Conservation (phyloP, 768 basidiomycete species). For the Termitomyces eurrhizus region DNA sequence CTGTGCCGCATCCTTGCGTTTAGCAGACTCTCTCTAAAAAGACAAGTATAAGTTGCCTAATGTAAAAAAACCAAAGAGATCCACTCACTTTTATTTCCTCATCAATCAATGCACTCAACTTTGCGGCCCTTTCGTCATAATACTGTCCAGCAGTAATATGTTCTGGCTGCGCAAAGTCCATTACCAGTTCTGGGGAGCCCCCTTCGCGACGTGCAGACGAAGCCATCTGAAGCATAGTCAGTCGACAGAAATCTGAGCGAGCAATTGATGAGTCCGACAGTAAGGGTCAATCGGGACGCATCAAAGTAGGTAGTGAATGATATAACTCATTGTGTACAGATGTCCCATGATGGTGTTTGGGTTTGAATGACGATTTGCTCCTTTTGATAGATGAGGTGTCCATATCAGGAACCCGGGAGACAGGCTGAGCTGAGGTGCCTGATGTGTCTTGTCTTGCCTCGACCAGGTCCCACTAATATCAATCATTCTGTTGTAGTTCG, state of each 20-base stretch:
- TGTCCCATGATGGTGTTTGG: conserved; percentile 9
- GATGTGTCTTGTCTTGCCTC: neutral
- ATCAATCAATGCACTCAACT: conserved; percentile 49
- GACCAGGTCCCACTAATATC: neutral
- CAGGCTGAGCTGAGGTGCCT: neutral
- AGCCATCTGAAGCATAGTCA: conserved; percentile 7
- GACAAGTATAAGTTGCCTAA: neutral
- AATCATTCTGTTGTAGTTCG: neutral
- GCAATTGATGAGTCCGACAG: conserved; percentile 7
- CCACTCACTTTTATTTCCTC: conserved; percentile 48
- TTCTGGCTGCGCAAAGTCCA: conserved; percentile 13
- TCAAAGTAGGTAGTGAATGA: conserved; percentile 8
- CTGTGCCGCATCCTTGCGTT: conserved; percentile 37
- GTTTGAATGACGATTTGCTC: conserved; percentile 4
- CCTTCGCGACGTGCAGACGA: conserved; percentile 1
- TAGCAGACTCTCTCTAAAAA: conserved; percentile 45
- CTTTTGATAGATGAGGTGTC: conserved; percentile 11
- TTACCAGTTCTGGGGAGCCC: conserved; percentile 9
- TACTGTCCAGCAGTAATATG: conserved; percentile 10
- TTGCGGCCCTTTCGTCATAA: conserved; percentile 41
- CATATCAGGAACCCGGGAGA: neutral
- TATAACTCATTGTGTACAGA: conserved; percentile 8
- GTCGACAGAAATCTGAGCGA: neutral
- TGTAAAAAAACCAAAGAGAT: neutral
- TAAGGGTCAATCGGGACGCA: conserved; percentile 10